Evolutionary conservation across 805 yeast genomes (phyloP), one percentile per base, ranked within the genome.

Genomic region (Teunomyces cretensis): DNA sequence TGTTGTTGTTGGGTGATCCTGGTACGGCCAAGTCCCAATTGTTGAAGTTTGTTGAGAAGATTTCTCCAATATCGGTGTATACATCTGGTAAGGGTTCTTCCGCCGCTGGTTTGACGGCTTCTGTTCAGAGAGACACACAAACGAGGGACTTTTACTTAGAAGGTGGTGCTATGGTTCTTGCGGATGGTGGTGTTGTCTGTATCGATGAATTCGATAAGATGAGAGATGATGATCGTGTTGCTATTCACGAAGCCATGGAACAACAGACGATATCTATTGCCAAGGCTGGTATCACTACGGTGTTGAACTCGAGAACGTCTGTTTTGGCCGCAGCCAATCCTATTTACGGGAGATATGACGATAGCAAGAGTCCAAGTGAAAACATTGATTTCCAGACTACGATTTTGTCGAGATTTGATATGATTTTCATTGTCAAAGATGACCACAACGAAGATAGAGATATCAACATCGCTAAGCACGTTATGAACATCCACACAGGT

Each of bases 161-260:
- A 77, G 99, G 99, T 48, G 99, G 99, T 68, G 99, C 99, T 7
- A 91, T 94, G 97, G 99, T 94, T n/a, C 74, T 94, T 41, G 99
- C 99, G 0, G 99, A 94, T 70, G 98, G 98, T 32, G 99, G 99
- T 53, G 97, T 94, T 41, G 97, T 92, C 39, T 94, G 98, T 77
- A 94, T 94, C 60, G 99, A 94, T 74, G 99, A 94, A 76, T 94
- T 94, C 62, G 99, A 94, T 67, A 94, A 94, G 74, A 94, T 94
- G 99, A 79, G 98, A 64, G 99, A 94, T 60, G 98, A 94, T 64
- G 99, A 94, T 67, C 79, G 99, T 62, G 98, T 94, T 31, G 98
- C 99, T 0, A 94, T 94, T 54, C 99, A 94, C 67, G 99, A 94
- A 74, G 99, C 99, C 9, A 94, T 94, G 99, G 99, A 94, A 72